Percentiles rank a stretch among this genome's conserved stretches.
These are phyloP conservation scores for Dioscorea dumetorum DNA, from an alignment of 106 monocot species.

Conservation along the genomic window DNA sequence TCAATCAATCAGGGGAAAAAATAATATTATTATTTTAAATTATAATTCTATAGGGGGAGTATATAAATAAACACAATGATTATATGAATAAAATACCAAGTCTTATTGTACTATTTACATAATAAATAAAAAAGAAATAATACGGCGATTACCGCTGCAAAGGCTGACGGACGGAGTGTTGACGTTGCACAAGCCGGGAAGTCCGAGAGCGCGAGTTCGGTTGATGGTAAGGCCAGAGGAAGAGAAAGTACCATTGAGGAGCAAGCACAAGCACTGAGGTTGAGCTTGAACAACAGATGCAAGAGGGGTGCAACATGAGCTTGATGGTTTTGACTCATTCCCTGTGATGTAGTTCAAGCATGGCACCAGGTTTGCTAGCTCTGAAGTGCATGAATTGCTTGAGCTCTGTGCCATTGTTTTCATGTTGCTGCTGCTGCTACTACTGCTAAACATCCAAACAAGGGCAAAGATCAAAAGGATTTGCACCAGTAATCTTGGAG, in stretches of 20 bases:
- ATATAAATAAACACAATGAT: no score
- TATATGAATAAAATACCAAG: no score
- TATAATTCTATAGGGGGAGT: no score
- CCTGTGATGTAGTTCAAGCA: not conserved
- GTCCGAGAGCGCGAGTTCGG: slow-evolving; percentile 6
- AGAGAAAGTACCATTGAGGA: slow-evolving; percentile 4
- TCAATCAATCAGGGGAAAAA: no score
- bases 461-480: no score
- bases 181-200: slow-evolving; percentile 12
- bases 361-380: not conserved
- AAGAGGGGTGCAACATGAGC: not conserved
- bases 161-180: slow-evolving; percentile 9
- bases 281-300: slow-evolving; percentile 5
- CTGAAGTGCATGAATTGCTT: not conserved
- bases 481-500: no score
- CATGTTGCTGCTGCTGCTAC: no score
- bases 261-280: slow-evolving; percentile 12
- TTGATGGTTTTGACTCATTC: not conserved
- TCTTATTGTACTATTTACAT: no score
- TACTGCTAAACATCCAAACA: no score
- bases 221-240: slow-evolving; percentile 15
- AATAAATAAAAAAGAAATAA: no score
- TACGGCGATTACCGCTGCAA: slow-evolving; percentile 6
- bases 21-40: no score
- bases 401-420: not conserved